A percentile compares a stretch with the other conserved stretches of the same genome.
phyloP scores from a whole-genome alignment of 345 rosid species.

The Eucalyptus decipiens region DNA sequence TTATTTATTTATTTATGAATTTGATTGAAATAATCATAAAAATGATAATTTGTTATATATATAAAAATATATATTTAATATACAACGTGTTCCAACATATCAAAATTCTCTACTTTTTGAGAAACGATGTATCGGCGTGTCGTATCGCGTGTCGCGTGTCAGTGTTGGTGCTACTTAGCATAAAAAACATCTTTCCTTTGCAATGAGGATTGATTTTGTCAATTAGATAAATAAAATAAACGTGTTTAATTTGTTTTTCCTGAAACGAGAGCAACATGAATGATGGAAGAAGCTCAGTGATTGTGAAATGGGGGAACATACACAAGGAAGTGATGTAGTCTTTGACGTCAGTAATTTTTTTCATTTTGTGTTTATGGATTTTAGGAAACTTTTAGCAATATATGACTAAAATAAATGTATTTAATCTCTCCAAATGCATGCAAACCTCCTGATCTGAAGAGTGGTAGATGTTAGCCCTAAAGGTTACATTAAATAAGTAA shows the following conservation, averaged over 20 bases:
- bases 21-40: too few relatives aligned
- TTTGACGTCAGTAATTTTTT: not conserved
- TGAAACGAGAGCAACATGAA: not conserved
- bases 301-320: not conserved
- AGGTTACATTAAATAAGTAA: too few relatives aligned
- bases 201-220: not conserved
- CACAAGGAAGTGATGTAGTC: not conserved
- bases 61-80: too few relatives aligned
- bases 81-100: too few relatives aligned
- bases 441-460: not conserved
- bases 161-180: too few relatives aligned
- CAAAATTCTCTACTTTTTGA: too few relatives aligned
- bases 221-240: not conserved
- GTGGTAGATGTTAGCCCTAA: too few relatives aligned
- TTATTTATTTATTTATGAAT: too few relatives aligned
- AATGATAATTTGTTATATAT: too few relatives aligned
- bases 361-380: not conserved
- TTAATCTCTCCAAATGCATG: not conserved
- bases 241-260: too few relatives aligned
- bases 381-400: not conserved
- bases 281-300: not conserved
- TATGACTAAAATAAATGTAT: not conserved
- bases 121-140: too few relatives aligned
- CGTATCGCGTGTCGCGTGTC: rapidly evolving
- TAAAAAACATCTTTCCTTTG: not conserved